Base-by-base conservation (phyloP, 2,329 filamentous ascomycete genomes). In the Aspergillus ustus region DNA sequence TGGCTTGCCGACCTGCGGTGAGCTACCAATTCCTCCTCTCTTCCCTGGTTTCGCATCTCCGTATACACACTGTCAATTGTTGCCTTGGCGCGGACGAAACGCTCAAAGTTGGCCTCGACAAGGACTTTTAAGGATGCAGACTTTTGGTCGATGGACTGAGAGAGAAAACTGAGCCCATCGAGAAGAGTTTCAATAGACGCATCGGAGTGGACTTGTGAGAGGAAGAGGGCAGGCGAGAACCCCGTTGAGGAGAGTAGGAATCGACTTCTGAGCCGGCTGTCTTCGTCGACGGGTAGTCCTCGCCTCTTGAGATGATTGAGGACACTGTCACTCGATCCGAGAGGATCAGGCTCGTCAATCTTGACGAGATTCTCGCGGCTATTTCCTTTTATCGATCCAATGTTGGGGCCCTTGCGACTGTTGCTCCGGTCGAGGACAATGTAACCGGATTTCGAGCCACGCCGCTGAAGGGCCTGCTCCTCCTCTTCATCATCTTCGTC, bases 11-110 rank as follows among this genome's bases (percentile, higher is more conserved):
- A 85, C 69, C 88, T 86, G 75, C 91, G 89, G 71, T 91, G 89
- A 20, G 79, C 74, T 59, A 66, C 60, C 34, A 74, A 63, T 54
- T 77, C 71, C 51, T 78, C 71, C 59, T 84, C 78, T 46, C 79
- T 77, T 82, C 93, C 83, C 87, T 97, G 85, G 37, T 85, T 84
- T 29, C 85, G 82, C 95, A 99, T 99, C 77, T 99, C 95, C 64
- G 89, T 96, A 79, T 99, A 99, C 56, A 99, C 95, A 78, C 96
- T 96, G 80, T 99, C 95, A 71, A 99, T 98, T 7, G 94, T 98
- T 19, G 94, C 92, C 77, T 99, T 99, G 48, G 95, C 95, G 65
- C 92, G 90, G 59, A 99, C 95, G 80, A 99, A 99, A 67, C 94
- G 90, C 78, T 99, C 96, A 74, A 99, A 99, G 76, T 99, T 99